Evolutionary conservation across 805 yeast genomes (phyloP), one percentile per base, ranked within the genome.

Genomic region (Vanderwaltozyma polyspora): DNA sequence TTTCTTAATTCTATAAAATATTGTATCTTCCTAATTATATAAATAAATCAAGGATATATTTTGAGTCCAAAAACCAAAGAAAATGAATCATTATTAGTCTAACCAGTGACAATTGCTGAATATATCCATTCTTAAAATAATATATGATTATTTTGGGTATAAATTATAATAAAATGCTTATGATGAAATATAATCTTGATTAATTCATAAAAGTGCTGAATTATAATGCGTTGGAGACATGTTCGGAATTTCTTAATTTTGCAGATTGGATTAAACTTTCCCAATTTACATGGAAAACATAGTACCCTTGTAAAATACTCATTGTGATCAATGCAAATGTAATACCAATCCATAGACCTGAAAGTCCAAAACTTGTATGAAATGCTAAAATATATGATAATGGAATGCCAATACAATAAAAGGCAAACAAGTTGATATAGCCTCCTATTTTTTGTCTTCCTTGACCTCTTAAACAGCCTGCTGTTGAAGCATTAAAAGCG

Each of bases 391-490:
- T 52, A 29, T 73, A 62, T 6, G 81, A 67, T 47, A 74, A 55
- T 4, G 86, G 86, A 13, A 78, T 58, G 10, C 83, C 84, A 22
- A 78, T 53, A 29, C 72, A 59, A 44, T 78, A 51, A 16, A 57
- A 57, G 22, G 59, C 57, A 30, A 55, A 44, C 27, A 46, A 42
- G 22, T 47, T 57, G 38, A 60, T 62, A 45, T 51, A 47, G 6
- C 66, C 66, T 29, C 66, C 62, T 22, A 57, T 50, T 34, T 52
- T 55, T 42, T 55, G 61, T 41, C 57, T 72, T 12, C 89, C 89
- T 59, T 79, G 87, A 5, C 89, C 89, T 51, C 91, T 67, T 35
- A 81, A 61, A 39, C 83, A 68, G 12, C 89, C 89, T 12, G 84
- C 86, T 1, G 81, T 71, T 32, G 78, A 74, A 12, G 84, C 81